Conservation (phyloP, 768 basidiomycete genomes). For the Pisolithus marmoratus region DNA sequence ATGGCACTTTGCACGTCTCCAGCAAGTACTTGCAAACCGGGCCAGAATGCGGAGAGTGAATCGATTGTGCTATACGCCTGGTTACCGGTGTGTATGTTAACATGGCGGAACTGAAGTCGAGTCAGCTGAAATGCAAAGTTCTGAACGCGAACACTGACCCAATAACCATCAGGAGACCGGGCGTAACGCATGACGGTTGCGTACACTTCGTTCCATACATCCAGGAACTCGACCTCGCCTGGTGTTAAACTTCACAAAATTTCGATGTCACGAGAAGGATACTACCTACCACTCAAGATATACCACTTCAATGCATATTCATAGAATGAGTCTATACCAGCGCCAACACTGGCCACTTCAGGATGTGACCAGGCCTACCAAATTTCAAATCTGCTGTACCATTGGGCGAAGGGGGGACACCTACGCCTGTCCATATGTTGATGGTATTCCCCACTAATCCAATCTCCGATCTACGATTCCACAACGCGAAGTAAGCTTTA, state of each 20-base stretch:
- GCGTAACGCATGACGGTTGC: conserved; percentile 82
- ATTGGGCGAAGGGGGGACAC: conserved; percentile 22
- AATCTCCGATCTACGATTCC: conserved; percentile 85
- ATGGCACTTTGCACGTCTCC: conserved; percentile 88
- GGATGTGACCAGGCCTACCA: conserved; percentile 64
- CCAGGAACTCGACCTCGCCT: conserved; percentile 77
- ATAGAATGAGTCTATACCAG: conserved; percentile 93
- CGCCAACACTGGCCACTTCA: conserved; percentile 78
- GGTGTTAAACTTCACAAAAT: conserved; percentile 3
- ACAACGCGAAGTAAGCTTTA: conserved; percentile 87
- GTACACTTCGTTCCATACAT: conserved; percentile 82
- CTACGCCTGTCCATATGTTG: conserved; percentile 74
- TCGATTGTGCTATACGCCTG: conserved; percentile 78
- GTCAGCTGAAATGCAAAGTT: not conserved
- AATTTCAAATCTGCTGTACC: conserved; percentile 5
- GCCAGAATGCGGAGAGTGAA: conserved; percentile 94
- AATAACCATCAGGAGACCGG: conserved; percentile 79
- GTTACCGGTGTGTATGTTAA: conserved; percentile 78
- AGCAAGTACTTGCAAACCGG: conserved; percentile 86
- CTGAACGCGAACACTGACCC: conserved; percentile 42
- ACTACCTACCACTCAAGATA: conserved; percentile 63
- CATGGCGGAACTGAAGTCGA: conserved; percentile 64
- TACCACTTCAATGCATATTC: conserved; percentile 95
- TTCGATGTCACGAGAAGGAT: conserved; percentile 3
- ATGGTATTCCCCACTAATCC: conserved; percentile 88